Conservation (phyloP, 2,329 filamentous ascomycete genomes). For the Alternaria solani region DNA sequence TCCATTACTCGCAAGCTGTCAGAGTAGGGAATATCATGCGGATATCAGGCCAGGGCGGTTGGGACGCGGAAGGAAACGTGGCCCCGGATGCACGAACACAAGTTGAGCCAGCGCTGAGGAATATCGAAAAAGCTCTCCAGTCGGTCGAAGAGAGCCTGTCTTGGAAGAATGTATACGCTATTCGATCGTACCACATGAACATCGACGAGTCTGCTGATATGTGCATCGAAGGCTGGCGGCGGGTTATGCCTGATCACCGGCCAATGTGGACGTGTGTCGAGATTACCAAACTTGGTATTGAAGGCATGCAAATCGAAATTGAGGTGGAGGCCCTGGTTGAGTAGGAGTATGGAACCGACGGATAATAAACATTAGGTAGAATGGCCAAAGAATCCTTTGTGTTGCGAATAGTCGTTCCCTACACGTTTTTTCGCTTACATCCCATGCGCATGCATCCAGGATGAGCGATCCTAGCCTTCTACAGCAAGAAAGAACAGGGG, state of each 20-base stretch:
- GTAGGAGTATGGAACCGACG: background rate
- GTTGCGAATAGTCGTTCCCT: background rate
- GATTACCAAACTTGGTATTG: conserved; percentile 17
- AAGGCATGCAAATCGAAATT: conserved; percentile 23
- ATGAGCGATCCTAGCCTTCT: background rate
- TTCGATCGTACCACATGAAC: conserved; percentile 16
- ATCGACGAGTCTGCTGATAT: conserved; percentile 11
- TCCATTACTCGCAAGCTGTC: conserved; percentile 24
- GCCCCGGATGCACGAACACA: conserved; percentile 13
- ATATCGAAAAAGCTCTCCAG: conserved; percentile 59
- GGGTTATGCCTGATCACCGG: conserved; percentile 21
- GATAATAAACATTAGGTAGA: background rate
- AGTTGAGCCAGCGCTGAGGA: conserved; percentile 56
- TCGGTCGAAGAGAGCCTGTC: conserved; percentile 10
- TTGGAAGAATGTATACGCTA: conserved; percentile 56
- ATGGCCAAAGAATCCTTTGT: background rate
- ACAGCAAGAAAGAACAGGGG: too few species aligned
- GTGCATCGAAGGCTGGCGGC: conserved; percentile 2
- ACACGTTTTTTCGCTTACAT: background rate
- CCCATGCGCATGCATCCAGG: background rate
- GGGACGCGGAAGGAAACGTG: conserved; percentile 19
- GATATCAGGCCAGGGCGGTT: conserved; percentile 26
- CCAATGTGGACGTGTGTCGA: conserved; percentile 24
- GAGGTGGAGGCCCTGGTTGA: conserved; percentile 19
- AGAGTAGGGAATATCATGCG: conserved; percentile 19